Evolutionary conservation across 2,329 filamentous ascomycete genomes (phyloP), one percentile per base, ranked within the genome.

Genomic region (Aspergillus nomiae): DNA sequence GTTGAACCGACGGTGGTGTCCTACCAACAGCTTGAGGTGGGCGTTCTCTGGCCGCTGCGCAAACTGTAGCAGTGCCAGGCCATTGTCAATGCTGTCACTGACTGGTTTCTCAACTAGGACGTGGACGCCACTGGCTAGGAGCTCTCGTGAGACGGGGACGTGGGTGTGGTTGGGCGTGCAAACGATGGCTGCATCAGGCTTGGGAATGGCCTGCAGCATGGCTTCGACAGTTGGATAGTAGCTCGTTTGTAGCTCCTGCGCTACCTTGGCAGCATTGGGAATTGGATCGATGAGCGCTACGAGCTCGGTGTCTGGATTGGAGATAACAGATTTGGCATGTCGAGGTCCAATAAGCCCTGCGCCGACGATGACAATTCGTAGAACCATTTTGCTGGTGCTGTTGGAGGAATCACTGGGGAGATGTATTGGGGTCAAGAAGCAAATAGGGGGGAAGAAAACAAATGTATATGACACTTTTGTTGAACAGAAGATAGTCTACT

Each of bases 131-230:
- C 73, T 77, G 0, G 76, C 67, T 1, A 86, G 76, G 1, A 88
- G 76, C 45, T 83, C 77, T n/a, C 78, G 80, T 2, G 84, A 76
- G 1, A 87, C 63, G 0, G 81, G 56, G 5, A 86, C 85, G 63
- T 88, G 86, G 0, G 84, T 87, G 67, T 84, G 79, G 67, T 87
- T 88, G 2, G 86, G 86, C 0, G 86, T 88, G 77, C 85, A 86
- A 56, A 88, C 80, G 46, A 88, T 83, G 26, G 85, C 85, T 41
- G 82, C 85, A 56, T 85, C 80, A 12, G 85, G 84, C n/a, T 74
- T 77, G 50, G 73, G 58, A 48, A 65, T 54, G 1, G 8, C 79
- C 6, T 71, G 65, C 0, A 87, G 68, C 64, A 87, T 78, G 0
- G 76, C 74, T 3, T 77, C 57, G 2, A 87, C 72, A 4, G 81